These are phyloP conservation scores for Macrocybe gigantea DNA, from an alignment of 768 basidiomycete genomes.

Conservation along the genomic window DNA sequence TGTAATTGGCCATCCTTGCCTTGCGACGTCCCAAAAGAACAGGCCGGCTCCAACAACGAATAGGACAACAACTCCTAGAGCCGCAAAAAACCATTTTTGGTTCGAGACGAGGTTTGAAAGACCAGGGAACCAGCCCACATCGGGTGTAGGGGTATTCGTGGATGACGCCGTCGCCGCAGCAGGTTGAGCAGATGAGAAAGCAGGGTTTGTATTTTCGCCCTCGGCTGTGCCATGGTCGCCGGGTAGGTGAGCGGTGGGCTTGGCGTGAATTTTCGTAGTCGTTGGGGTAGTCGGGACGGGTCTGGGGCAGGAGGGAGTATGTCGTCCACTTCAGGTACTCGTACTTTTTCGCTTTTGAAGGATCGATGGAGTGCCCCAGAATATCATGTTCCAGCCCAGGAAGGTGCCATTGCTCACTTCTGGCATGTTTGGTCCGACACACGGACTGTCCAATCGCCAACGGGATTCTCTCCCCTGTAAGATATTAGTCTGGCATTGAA, in stretches of 20 bases:
- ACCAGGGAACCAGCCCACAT: constrained; percentile 82
- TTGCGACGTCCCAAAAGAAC: constrained; percentile 76
- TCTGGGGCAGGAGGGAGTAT: constrained; percentile 27
- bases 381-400: constrained; percentile 85
- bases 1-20: constrained; percentile 44
- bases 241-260: constrained; percentile 85
- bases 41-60: constrained; percentile 64
- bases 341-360: constrained; percentile 57
- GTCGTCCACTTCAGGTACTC: constrained; percentile 47
- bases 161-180: constrained; percentile 22
- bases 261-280: constrained; percentile 60
- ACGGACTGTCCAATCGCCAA: constrained; percentile 85
- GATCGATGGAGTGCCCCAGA: constrained; percentile 87
- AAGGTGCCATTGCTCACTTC: constrained; percentile 56
- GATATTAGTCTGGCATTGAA: constrained; percentile 10
- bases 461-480: constrained; percentile 84
- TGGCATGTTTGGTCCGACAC: constrained; percentile 75
- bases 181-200: constrained; percentile 40
- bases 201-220: constrained; percentile 77
- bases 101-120: constrained; percentile 67
- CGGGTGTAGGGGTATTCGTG: constrained; percentile 49
- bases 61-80: constrained; percentile 69
- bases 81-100: constrained; percentile 88
- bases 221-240: constrained; percentile 76
- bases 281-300: constrained; percentile 30